Evolutionary conservation across 177 flowering plant species (phyloP).

Genomic region (Vitis hybrid): DNA sequence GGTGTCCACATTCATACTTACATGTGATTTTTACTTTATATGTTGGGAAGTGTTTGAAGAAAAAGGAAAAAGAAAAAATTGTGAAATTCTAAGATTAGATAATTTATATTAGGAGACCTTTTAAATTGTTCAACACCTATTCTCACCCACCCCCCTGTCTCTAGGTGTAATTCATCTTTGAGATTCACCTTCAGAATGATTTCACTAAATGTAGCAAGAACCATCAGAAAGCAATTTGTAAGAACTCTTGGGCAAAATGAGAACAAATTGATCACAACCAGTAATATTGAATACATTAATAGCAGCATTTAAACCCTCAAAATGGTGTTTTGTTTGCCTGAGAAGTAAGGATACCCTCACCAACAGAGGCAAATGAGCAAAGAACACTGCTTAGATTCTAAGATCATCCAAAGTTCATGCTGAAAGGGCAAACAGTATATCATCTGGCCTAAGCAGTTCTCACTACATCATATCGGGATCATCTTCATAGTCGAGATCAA

Average conservation of each 20-base stretch:
- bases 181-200: not conserved
- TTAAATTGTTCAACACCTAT: too few species aligned
- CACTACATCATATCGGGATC: slow-evolving; percentile 67
- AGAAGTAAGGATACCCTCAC: not conserved
- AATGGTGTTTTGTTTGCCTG: not conserved
- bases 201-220: too few species aligned
- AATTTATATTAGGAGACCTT: too few species aligned
- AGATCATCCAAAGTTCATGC: not conserved
- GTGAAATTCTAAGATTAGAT: too few species aligned
- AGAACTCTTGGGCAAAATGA: too few species aligned
- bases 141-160: too few species aligned
- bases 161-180: too few species aligned
- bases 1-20: too few species aligned
- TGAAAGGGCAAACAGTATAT: not conserved
- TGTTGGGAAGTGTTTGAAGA: too few species aligned
- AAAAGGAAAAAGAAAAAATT: too few species aligned
- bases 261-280: not conserved
- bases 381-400: not conserved
- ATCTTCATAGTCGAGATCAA: slow-evolving; percentile 79
- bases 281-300: not conserved
- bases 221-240: too few species aligned
- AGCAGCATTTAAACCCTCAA: not conserved
- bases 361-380: not conserved
- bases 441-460: not conserved
- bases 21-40: too few species aligned